These are phyloP conservation scores for Neurospora pannonica DNA, from an alignment of 495 filamentous ascomycete species.

Conservation along the genomic window DNA sequence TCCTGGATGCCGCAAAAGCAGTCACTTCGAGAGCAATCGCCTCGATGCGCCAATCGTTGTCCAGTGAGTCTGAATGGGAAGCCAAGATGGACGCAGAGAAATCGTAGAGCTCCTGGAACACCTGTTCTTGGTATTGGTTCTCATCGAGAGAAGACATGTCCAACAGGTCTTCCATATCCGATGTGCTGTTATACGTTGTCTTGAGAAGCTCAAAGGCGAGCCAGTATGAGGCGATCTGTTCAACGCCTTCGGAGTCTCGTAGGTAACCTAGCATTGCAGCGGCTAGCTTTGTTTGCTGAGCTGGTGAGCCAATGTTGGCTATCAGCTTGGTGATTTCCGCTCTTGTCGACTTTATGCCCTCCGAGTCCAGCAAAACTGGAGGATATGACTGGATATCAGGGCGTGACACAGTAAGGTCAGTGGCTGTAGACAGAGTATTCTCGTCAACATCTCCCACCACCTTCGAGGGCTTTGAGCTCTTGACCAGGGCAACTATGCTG, in stretches of 20 bases:
- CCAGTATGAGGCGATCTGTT: slow-evolving; percentile 70
- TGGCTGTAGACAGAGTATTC: slow-evolving; percentile 10
- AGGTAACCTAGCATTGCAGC: slow-evolving; percentile 50
- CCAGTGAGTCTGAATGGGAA: slow-evolving; percentile 35
- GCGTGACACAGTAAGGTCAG: slow-evolving; percentile 15
- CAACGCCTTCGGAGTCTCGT: slow-evolving; percentile 42
- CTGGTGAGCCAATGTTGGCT: slow-evolving; percentile 32
- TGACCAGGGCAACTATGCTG: slow-evolving; percentile 41
- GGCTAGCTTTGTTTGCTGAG: slow-evolving; percentile 39
- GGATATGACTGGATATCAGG: slow-evolving; percentile 37
- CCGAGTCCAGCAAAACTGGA: slow-evolving; percentile 53
- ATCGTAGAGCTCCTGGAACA: slow-evolving; percentile 73
- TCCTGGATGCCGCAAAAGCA: slow-evolving; percentile 58
- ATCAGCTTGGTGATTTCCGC: slow-evolving; percentile 38
- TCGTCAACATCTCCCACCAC: slow-evolving; percentile 11
- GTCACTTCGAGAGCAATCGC: slow-evolving; percentile 68
- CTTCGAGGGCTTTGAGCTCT: slow-evolving; percentile 24
- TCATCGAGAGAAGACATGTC: slow-evolving; percentile 33
- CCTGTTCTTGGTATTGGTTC: slow-evolving; percentile 37
- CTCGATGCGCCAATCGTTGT: slow-evolving; percentile 57
- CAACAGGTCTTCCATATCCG: slow-evolving; percentile 59
- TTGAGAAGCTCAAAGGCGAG: slow-evolving; percentile 64
- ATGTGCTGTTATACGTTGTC: slow-evolving; percentile 35
- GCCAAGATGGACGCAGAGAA: slow-evolving; percentile 58
- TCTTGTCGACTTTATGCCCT: slow-evolving; percentile 56